phyloP scores from a whole-genome alignment of 2,329 filamentous ascomycete genomes.

The Ophiostoma sp. region DNA sequence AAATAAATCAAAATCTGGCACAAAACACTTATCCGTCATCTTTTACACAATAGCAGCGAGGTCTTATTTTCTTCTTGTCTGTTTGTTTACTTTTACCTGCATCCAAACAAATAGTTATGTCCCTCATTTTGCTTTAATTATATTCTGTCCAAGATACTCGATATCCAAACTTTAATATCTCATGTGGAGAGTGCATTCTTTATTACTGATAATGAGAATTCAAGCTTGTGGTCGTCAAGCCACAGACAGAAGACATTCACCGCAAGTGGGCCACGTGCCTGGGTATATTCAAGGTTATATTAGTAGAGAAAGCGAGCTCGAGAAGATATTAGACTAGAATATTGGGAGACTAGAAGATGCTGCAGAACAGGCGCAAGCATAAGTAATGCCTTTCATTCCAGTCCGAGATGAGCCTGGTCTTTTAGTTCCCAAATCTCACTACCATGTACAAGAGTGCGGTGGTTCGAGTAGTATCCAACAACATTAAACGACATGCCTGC shows the following conservation, averaged over 20 bases:
- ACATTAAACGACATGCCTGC: conserved; percentile 5
- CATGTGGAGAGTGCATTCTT: conserved; percentile 11
- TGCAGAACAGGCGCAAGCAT: background rate
- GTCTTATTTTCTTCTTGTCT: background rate
- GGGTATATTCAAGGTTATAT: background rate
- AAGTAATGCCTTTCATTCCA: background rate
- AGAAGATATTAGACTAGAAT: background rate
- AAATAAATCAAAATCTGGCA: too few species aligned
- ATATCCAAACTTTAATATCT: background rate
- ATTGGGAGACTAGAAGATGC: background rate
- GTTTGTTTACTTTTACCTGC: conserved; percentile 7
- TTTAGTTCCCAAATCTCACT: too few species aligned
- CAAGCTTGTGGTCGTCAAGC: background rate
- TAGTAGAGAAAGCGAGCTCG: background rate
- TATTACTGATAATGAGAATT: background rate
- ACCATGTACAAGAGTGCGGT: background rate
- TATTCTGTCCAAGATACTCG: background rate
- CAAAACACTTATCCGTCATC: too few species aligned
- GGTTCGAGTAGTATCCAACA: background rate
- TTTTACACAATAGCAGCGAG: background rate
- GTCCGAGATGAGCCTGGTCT: background rate
- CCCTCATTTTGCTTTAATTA: background rate
- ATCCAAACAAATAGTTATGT: background rate
- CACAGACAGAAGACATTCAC: background rate
- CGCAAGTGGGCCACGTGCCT: conserved; percentile 11